Percentiles rank a stretch among this genome's conserved stretches.
Conservation (phyloP, 176 grass and related monocot genomes). For the Pontederia crassipes region DNA sequence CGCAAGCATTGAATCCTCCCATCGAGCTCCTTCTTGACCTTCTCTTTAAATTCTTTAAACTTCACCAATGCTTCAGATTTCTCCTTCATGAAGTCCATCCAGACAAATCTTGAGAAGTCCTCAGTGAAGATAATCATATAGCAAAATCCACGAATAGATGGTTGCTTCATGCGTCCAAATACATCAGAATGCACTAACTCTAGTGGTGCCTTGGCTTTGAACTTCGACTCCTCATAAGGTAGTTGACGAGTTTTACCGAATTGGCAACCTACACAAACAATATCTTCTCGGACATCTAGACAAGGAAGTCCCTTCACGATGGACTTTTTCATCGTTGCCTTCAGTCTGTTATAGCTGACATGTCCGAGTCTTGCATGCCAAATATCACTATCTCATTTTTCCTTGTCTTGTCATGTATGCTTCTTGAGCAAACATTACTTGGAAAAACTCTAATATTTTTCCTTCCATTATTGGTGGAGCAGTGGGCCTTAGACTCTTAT, state of each 20-base stretch:
- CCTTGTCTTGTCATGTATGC: neutral
- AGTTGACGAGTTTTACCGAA: conserved; percentile 17
- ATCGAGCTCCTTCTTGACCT: conserved; percentile 6
- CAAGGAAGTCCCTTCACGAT: neutral
- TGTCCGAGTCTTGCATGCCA: neutral
- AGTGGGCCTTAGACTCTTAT: neutral
- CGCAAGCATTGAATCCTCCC: neutral
- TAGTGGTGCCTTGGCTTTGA: neutral
- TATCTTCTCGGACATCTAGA: neutral
- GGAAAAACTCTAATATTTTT: neutral
- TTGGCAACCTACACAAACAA: neutral
- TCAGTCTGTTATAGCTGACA: neutral
- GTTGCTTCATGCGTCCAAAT: conserved; percentile 13
- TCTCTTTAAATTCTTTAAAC: conserved; percentile 17
- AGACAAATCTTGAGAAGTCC: neutral
- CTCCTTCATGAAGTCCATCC: conserved; percentile 13
- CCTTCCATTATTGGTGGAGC: conserved; percentile 1
- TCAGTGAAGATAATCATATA: conserved; percentile 10
- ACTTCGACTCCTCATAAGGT: neutral
- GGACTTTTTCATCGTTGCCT: neutral
- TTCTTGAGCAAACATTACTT: neutral
- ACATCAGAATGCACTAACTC: conserved; percentile 23
- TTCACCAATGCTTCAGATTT: conserved; percentile 10
- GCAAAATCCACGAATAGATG: neutral
- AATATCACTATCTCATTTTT: neutral